Conservation (phyloP, 1,284 basidiomycete species). For the Apiotrichum brassicae region DNA sequence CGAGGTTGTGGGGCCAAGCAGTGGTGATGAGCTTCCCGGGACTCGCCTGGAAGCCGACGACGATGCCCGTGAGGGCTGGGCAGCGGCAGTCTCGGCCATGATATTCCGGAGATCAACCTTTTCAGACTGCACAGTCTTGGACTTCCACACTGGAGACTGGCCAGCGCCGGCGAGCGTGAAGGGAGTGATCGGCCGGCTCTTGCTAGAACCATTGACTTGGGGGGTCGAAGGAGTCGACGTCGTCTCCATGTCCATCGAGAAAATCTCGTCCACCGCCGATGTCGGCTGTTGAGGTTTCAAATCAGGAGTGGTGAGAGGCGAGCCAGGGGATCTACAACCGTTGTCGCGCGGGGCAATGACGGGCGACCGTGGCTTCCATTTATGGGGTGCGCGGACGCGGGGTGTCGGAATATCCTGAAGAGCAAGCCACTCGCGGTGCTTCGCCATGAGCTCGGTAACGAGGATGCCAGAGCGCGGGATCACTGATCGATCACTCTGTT, state of each 20-base stretch:
- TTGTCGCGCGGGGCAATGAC: conserved; percentile 52
- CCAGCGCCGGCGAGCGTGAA: conserved; percentile 30
- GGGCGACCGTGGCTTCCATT: conserved; percentile 49
- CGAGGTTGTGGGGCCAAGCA: neutral
- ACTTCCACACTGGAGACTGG: conserved; percentile 48
- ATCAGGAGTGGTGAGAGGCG: conserved; percentile 10
- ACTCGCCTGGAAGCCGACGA: conserved; percentile 19
- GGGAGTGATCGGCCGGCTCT: conserved; percentile 51
- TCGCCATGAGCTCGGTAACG: conserved; percentile 57
- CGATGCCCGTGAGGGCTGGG: conserved; percentile 18
- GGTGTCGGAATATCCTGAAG: conserved; percentile 71
- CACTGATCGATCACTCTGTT: conserved; percentile 64
- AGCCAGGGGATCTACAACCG: conserved; percentile 19
- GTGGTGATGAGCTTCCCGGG: conserved; percentile 3
- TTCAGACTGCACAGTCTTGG: conserved; percentile 44
- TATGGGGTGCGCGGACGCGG: conserved; percentile 50
- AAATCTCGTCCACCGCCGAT: conserved; percentile 41
- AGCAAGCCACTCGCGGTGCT: conserved; percentile 69
- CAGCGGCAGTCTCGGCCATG: conserved; percentile 62
- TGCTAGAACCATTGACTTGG: conserved; percentile 15
- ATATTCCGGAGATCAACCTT: conserved; percentile 73
- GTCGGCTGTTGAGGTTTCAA: conserved; percentile 28
- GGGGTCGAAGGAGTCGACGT: conserved; percentile 13
- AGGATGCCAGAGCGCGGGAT: conserved; percentile 59
- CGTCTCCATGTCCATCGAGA: conserved; percentile 47